Evolutionary conservation across 805 yeast species (phyloP).

Genomic region (Nakazawaea peltata): DNA sequence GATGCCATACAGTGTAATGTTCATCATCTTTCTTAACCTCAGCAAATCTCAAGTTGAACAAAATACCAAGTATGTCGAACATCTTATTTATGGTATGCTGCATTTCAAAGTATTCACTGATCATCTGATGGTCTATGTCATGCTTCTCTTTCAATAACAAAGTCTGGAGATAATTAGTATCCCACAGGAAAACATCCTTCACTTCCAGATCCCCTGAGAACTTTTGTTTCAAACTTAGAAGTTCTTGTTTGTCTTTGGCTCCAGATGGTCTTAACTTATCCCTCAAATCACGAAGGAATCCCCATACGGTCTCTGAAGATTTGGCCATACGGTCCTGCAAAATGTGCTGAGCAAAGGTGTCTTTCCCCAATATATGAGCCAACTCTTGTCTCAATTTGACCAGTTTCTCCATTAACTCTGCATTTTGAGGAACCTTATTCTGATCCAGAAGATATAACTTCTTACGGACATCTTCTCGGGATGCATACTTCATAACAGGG

Average conservation of each 20-base stretch:
- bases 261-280: constrained; percentile 55
- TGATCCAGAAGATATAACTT: constrained; percentile 60
- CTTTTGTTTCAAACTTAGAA: constrained; percentile 43
- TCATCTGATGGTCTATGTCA: constrained; percentile 62
- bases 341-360: constrained; percentile 59
- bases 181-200: constrained; percentile 53
- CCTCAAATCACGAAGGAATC: constrained; percentile 56
- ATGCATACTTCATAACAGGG: constrained; percentile 73
- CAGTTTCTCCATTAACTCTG: constrained; percentile 49
- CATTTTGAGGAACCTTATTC: constrained; percentile 59
- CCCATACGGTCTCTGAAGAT: constrained; percentile 46
- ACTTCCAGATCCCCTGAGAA: constrained; percentile 36
- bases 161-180: constrained; percentile 58
- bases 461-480: constrained; percentile 55
- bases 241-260: constrained; percentile 36
- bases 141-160: constrained; percentile 58
- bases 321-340: constrained; percentile 82
- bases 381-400: constrained; percentile 53
- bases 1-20: constrained; percentile 58
- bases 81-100: constrained; percentile 58
- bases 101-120: constrained; percentile 75
- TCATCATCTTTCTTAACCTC: constrained; percentile 31
- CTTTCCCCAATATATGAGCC: constrained; percentile 59
- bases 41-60: constrained; percentile 62
- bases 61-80: constrained; percentile 61